Evolutionary conservation across 345 rosid genomes (phyloP), one percentile per base, ranked within the genome.

Genomic region (Sapria himalayana): DNA sequence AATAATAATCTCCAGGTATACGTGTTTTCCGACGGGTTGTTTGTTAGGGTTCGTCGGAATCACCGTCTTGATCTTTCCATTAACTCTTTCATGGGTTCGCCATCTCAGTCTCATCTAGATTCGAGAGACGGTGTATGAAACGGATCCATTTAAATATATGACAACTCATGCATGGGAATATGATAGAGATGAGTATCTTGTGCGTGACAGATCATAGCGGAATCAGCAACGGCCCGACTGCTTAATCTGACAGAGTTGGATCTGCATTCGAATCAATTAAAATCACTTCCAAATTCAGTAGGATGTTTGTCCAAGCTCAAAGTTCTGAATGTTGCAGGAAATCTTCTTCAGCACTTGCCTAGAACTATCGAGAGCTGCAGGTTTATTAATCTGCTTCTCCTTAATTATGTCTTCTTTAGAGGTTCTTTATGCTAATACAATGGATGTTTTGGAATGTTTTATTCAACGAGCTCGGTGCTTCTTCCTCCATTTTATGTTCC

Each of bases 241-340:
- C 63, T 85, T 16, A 85, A 85, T 48, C 49, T 75, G 55, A 64
- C 67, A 58, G 77, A 59, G 53, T 46, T 85, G 55, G 96, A 85
- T 48, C 78, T 64, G 45, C 92, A 69, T 57, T 85, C 96, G 1
- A 85, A 85, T 47, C 85, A 75, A 55, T 70, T 81, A 4, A 70
- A 68, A 56, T 57, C 60, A 37, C 70, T 85, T 17, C 96, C 94
- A 0, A 75, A 78, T 41, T 85, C 96, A 15, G 64, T 81, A 3
- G 94, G 94, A 1, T 81, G 94, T 54, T 71, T 85, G 34, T 70
- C 77, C 0, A 81, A 78, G 59, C 92, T 85, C 57, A 85, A 81
- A 62, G 41, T 55, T 43, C 69, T 85, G 37, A 71, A 85, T 29
- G 78, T 75, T 45, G 74, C 96, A 0, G 86, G 89, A 43, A 85